Evolutionary conservation across 2,329 filamentous ascomycete species (phyloP).

Genomic region (Cladosporium sp.): DNA sequence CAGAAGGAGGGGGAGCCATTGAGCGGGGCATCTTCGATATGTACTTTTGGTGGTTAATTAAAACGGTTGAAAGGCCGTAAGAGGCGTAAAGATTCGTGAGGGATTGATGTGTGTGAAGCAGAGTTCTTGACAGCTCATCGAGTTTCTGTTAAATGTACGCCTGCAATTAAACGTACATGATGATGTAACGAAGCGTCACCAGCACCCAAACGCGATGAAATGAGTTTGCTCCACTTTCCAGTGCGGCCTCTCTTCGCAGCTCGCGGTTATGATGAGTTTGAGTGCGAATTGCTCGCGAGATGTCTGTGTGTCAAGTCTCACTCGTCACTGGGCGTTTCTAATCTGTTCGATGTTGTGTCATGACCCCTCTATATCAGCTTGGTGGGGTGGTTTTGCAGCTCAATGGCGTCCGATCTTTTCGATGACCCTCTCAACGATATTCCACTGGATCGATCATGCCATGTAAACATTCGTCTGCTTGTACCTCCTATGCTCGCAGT

Average conservation of each 20-base stretch:
- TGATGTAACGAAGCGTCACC: constrained; percentile 17
- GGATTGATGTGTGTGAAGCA: background rate
- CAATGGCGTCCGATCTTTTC: constrained; percentile 12
- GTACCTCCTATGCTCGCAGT: background rate
- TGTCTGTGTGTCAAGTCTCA: background rate
- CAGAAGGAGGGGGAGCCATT: constrained; percentile 39
- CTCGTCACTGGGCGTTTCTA: background rate
- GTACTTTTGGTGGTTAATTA: constrained; percentile 1
- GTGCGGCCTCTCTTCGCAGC: constrained; percentile 15
- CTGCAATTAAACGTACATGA: constrained; percentile 4
- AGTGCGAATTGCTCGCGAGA: background rate
- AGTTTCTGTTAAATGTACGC: constrained; percentile 13
- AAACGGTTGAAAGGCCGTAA: background rate
- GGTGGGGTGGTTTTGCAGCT: background rate
- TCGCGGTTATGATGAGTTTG: background rate
- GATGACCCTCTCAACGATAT: constrained; percentile 6
- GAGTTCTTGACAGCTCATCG: background rate
- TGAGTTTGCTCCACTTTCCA: constrained; percentile 7
- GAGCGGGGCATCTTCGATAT: constrained; percentile 36
- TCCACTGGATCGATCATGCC: background rate
- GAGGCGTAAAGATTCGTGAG: background rate
- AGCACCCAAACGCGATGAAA: background rate
- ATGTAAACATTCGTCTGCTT: background rate
- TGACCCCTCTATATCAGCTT: constrained; percentile 11
- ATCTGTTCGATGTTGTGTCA: constrained; percentile 12